Evolutionary conservation across 140 eudicot species (phyloP), one percentile per base, ranked within the genome.

Genomic region (Cichorium intybus): DNA sequence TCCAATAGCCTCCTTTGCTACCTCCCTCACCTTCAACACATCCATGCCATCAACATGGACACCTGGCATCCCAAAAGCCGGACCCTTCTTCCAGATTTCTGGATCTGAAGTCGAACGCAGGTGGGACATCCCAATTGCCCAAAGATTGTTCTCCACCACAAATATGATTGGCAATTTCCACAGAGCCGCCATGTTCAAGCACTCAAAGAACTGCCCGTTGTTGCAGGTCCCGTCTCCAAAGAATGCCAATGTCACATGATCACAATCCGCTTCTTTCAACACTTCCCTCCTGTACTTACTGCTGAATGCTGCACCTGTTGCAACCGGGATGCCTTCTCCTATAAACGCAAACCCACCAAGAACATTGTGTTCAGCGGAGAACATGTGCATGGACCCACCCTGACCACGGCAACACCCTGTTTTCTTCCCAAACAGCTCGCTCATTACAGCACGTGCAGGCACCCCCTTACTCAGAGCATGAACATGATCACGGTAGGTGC

Each of bases 361-460:
- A 58, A 88, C 70, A 21, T 84, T 85, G 66, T 77, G 83, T 67
- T 88, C 94, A 7, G 87, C 82, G 2, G 96, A 88, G 77, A 88
- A 88, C 96, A 88, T 88, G 81, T 88, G 96, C 96, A 88, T 88
- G 10, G 96, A 85, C 14, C 96, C 96, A 51, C 96, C 96, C 61
- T 88, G 96, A 51, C 96, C 96, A 24, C 96, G 78, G 70, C 96
- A 88, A 72, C 96, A 88, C 1, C 96, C 96, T 0, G 96, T 88
- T 56, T 84, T 75, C 72, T 82, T 85, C 11, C 94, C 96, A 18
- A 85, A 88, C 4, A 88, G 89, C 79, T 88, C 96, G 5, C 95
- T 81, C 97, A 90, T 89, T 66, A 74, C 79, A 9, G 74, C 74
- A 3, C 69, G 74, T 11, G 79, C 97, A 11, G 95, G 85, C 51